phyloP scores from a whole-genome alignment of 257 asterid species.

The Fraxinus cuspidata region DNA sequence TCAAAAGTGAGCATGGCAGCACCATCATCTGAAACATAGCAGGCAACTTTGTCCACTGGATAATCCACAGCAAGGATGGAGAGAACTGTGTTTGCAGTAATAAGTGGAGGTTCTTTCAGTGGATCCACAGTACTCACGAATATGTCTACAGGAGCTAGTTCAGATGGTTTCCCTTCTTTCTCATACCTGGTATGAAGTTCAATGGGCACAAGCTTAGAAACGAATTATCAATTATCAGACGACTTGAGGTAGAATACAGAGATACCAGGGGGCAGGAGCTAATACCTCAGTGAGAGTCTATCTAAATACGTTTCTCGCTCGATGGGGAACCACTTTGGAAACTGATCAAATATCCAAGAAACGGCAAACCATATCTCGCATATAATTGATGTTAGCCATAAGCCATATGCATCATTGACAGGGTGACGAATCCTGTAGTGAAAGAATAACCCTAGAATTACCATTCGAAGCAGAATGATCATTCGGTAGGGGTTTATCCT shows the following conservation, averaged over 20 bases:
- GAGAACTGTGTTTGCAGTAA: slow-evolving; percentile 93
- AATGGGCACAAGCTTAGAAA: slow-evolving; percentile 21
- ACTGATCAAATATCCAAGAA: slow-evolving; percentile 91
- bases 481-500: slow-evolving; percentile 88
- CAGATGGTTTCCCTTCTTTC: slow-evolving; percentile 94
- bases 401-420: slow-evolving; percentile 83
- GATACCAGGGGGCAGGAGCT: background rate
- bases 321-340: slow-evolving; percentile 93
- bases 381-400: slow-evolving; percentile 89
- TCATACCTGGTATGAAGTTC: slow-evolving; percentile 65
- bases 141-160: slow-evolving; percentile 73
- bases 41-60: slow-evolving; percentile 86
- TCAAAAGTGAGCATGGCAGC: slow-evolving; percentile 99
- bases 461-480: slow-evolving; percentile 76
- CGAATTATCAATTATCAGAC: slow-evolving; percentile 1
- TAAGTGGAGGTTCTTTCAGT: slow-evolving; percentile 92
- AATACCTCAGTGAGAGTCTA: slow-evolving; percentile 79
- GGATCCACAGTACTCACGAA: slow-evolving; percentile 99
- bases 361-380: slow-evolving; percentile 98
- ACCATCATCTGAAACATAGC: slow-evolving; percentile 98
- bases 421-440: slow-evolving; percentile 92
- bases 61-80: slow-evolving; percentile 94
- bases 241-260: background rate
- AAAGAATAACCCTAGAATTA: slow-evolving; percentile 75
- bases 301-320: slow-evolving; percentile 89